phyloP scores from a whole-genome alignment of 73 alveolate genomes.

The Paramecium biaurelia region DNA sequence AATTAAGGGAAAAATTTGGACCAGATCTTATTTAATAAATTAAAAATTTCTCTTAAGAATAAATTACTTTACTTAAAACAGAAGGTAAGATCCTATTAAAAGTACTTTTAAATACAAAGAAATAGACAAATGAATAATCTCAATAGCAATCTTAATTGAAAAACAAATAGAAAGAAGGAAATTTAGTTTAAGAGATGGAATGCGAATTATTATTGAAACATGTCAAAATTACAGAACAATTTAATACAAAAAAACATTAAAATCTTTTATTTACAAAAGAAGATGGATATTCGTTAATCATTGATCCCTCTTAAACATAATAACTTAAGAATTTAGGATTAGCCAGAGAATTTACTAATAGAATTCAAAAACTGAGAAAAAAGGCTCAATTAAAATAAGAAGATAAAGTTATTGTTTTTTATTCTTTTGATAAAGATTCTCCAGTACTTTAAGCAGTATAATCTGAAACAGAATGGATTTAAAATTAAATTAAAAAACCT shows the following conservation, averaged over 20 bases:
- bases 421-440: constrained; percentile 61
- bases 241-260: constrained; percentile 75
- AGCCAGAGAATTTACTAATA: constrained; percentile 89
- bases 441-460: constrained; percentile 45
- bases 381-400: constrained; percentile 86
- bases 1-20: constrained; percentile 69
- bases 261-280: constrained; percentile 76
- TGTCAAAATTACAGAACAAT: constrained; percentile 74
- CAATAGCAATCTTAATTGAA: too few relatives aligned
- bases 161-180: constrained; percentile 69
- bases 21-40: constrained; percentile 78
- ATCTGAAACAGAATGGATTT: constrained; percentile 34
- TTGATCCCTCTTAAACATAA: constrained; percentile 78
- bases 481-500: constrained; percentile 65
- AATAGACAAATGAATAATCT: constrained; percentile 62
- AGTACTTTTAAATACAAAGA: constrained; percentile 72
- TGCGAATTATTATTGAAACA: constrained; percentile 79
- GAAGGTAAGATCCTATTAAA: constrained; percentile 68
- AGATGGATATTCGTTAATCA: constrained; percentile 76
- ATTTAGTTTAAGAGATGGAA: constrained; percentile 76
- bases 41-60: constrained; percentile 65
- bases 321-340: constrained; percentile 78
- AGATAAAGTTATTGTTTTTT: constrained; percentile 84
- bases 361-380: constrained; percentile 93
- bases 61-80: constrained; percentile 68